Evolutionary conservation across 345 rosid species (phyloP).

Genomic region (Pistacia atlantica): DNA sequence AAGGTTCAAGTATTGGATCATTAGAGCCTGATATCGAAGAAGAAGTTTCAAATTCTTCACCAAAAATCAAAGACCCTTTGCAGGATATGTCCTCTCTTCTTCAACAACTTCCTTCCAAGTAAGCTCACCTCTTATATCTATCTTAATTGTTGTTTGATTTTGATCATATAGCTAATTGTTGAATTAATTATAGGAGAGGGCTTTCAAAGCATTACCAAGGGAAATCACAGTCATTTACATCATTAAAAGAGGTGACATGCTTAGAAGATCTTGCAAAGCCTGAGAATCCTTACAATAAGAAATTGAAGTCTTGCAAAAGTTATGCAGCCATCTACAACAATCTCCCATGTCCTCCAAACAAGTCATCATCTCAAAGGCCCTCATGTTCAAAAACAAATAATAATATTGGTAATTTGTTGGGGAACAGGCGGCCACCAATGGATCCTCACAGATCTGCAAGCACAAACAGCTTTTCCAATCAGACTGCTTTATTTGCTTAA

Average conservation of each 20-base stretch:
- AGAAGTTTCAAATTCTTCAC: slow-evolving; percentile 3
- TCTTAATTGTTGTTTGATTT: not conserved
- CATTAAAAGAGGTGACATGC: slow-evolving; percentile 25
- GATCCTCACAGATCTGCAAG: slow-evolving; percentile 1
- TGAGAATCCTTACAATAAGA: slow-evolving; percentile 40
- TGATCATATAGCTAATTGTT: not conserved
- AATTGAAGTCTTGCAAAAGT: slow-evolving; percentile 23
- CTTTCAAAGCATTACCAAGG: slow-evolving; percentile 46
- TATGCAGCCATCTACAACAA: not conserved
- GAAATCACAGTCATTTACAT: slow-evolving; percentile 45
- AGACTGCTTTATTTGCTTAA: slow-evolving; percentile 18
- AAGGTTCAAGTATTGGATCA: not conserved
- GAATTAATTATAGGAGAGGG: slow-evolving; percentile 30
- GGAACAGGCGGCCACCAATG: not conserved
- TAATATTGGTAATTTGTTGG: too few relatives aligned
- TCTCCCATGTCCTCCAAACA: not conserved
- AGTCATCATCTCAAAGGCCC: too few relatives aligned
- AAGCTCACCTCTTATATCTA: not conserved
- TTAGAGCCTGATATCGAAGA: not conserved
- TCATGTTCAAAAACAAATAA: too few relatives aligned
- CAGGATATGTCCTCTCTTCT: slow-evolving; percentile 11
- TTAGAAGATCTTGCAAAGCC: slow-evolving; percentile 42
- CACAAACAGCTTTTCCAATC: slow-evolving; percentile 1
- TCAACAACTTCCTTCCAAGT: slow-evolving; percentile 13
- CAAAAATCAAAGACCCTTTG: slow-evolving; percentile 1